phyloP scores from a whole-genome alignment of 495 filamentous ascomycete genomes.

The Aspergillus biplanus region DNA sequence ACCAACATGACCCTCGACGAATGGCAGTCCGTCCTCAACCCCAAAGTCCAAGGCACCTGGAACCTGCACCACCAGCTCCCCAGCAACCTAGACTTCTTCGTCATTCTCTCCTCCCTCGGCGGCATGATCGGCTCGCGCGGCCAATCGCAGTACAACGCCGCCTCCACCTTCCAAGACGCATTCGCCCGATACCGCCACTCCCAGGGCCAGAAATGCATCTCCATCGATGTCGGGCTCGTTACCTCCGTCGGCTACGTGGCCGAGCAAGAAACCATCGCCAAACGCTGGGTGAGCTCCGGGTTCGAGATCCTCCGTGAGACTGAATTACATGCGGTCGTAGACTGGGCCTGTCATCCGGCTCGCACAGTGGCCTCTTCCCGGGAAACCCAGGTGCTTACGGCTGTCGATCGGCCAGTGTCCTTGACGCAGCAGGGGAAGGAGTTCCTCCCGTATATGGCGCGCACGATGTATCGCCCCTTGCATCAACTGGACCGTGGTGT shows the following conservation, averaged over 20 bases:
- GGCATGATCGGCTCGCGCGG: conserved; percentile 34
- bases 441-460: no score
- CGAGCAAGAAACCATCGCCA: neutral
- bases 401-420: no score
- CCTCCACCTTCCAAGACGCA: conserved; percentile 36
- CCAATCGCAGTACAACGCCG: conserved; percentile 45
- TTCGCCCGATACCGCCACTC: conserved; percentile 32
- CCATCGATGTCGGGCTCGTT: conserved; percentile 35
- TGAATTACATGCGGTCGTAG: no score
- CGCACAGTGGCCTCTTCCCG: no score
- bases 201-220: conserved; percentile 30
- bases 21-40: conserved; percentile 32
- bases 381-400: no score
- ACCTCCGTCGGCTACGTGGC: conserved; percentile 31
- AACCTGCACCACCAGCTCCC: conserved; percentile 56
- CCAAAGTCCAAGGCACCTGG: conserved; percentile 49
- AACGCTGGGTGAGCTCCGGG: no score
- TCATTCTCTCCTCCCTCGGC: conserved; percentile 24
- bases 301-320: no score
- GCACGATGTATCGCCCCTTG: no score
- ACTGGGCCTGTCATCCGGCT: no score
- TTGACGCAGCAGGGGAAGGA: no score
- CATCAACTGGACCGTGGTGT: no score
- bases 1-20: conserved; percentile 47
- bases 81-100: conserved; percentile 47